Percentiles rank a stretch among this genome's conserved stretches.
phyloP scores from a whole-genome alignment of 805 yeast genomes.

The Torulaspora microellipsoides region DNA sequence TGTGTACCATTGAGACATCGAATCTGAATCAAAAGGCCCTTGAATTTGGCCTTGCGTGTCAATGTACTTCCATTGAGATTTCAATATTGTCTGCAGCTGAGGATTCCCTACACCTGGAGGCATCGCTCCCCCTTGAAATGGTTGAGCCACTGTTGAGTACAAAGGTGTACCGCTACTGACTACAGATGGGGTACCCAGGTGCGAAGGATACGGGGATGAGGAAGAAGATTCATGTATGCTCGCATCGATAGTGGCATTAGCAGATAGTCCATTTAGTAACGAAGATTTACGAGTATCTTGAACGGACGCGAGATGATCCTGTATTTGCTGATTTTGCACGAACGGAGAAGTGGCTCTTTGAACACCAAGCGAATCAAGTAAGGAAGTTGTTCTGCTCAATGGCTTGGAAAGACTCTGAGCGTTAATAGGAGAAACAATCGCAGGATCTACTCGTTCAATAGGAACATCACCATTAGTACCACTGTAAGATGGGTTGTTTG shows the following conservation, averaged over 20 bases:
- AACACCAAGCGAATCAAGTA: slow-evolving; percentile 27
- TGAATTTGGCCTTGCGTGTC: slow-evolving; percentile 68
- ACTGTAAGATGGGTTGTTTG: not conserved
- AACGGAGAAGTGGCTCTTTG: slow-evolving; percentile 27
- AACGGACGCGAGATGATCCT: not conserved
- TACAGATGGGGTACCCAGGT: slow-evolving; percentile 9
- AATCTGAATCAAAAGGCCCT: slow-evolving; percentile 76
- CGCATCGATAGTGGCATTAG: not conserved
- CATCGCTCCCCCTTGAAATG: slow-evolving; percentile 3
- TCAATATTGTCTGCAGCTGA: slow-evolving; percentile 28
- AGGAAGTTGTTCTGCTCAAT: slow-evolving; percentile 18
- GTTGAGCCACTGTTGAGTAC: slow-evolving; percentile 2
- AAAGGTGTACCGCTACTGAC: slow-evolving; percentile 7
- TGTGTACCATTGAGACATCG: slow-evolving; percentile 78
- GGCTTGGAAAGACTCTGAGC: slow-evolving; percentile 6
- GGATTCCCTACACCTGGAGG: slow-evolving; percentile 6
- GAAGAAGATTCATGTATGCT: slow-evolving; percentile 6
- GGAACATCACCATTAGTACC: not conserved
- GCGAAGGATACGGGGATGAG: slow-evolving; percentile 15
- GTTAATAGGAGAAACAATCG: not conserved
- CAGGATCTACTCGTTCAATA: not conserved
- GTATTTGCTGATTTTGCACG: slow-evolving; percentile 4
- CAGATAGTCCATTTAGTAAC: slow-evolving; percentile 1
- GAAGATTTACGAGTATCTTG: slow-evolving; percentile 1
- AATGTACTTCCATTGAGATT: slow-evolving; percentile 66